Evolutionary conservation across 495 filamentous ascomycete species (phyloP).

Genomic region (Podospora comata): DNA sequence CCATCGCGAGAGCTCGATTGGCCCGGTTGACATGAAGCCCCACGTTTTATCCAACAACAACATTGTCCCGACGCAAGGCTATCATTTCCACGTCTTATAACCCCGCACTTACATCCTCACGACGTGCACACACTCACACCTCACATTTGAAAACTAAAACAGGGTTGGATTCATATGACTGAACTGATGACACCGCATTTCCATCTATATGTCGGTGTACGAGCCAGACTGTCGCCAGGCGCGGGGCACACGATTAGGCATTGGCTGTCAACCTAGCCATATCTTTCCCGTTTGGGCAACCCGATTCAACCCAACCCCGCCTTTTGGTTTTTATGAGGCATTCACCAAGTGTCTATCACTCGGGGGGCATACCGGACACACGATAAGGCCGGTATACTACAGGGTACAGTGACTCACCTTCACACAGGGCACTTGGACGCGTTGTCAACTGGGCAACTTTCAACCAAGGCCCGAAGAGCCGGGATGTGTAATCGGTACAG

Average conservation of each 20-base stretch:
- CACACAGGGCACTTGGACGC: neutral
- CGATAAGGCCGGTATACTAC: neutral
- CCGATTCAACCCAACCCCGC: neutral
- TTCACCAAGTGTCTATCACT: neutral
- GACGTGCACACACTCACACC: neutral
- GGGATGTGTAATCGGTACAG: neutral
- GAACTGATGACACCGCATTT: neutral
- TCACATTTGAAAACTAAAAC: neutral
- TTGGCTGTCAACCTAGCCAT: neutral
- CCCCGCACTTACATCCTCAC: neutral
- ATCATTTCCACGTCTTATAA: neutral
- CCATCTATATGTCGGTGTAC: too few relatives aligned
- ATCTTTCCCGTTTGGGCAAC: neutral
- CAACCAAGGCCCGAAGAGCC: neutral
- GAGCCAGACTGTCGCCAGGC: neutral
- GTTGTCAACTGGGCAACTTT: neutral
- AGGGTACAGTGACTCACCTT: neutral
- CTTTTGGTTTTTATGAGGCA: neutral
- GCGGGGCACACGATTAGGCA: neutral
- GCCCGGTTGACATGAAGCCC: neutral
- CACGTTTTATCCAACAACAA: neutral
- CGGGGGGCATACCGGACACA: neutral
- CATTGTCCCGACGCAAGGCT: neutral
- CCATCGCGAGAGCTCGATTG: constrained; percentile 4
- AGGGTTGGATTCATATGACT: neutral